Base-by-base conservation (phyloP, 495 filamentous ascomycete genomes). In the Glonium stellatum region DNA sequence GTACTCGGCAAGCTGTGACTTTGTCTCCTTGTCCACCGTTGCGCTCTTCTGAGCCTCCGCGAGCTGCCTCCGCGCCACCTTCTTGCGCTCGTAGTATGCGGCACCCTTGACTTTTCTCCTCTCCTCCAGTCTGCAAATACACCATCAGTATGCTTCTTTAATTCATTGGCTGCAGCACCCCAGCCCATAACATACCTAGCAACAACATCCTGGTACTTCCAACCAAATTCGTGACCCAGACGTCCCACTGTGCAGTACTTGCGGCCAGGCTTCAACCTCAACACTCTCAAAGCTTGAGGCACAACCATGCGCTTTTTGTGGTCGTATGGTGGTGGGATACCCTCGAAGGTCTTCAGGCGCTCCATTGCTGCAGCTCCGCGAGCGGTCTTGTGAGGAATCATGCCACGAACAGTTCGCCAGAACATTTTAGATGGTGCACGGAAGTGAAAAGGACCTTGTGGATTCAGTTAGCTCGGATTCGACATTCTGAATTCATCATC, bases 151-250 rank as follows among this genome's bases (percentile, higher is more conserved):
- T 49, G 0, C 6, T 44, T 3, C 1, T 18, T 6, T 21, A 25
- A 10, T 27, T 9, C 22, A 49, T 9, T 1, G 18, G 25, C 19
- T 23, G 25, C 18, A 27, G 48, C 6, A 1, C n/a, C 21, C 13
- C 5, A 9, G 15, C 12, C 22, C 21, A 54, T 46, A 53, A 86
- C 92, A 70, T 78, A 98, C 93, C 90, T 87, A 67, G 83, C 85
- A 79, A 98, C 93, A 78, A 97, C 91, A 75, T 96, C 92, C 82
- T 95, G 86, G 87, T 98, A 98, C 79, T 97, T 97, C 93, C 93
- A 98, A 77, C 93, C 93, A 71, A 97, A 90, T 80, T 98, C 93
- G 76, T 97, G 91, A 80, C 90, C 93, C 72, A 98, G 80, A 76
- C 93, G 84, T 67, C 93, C 93, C 69, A 98, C 92, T 60, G 90